A percentile compares a stretch with the other conserved stretches of the same genome.
phyloP scores from a whole-genome alignment of 1,284 basidiomycete genomes.

The Coriolopsis trogii region DNA sequence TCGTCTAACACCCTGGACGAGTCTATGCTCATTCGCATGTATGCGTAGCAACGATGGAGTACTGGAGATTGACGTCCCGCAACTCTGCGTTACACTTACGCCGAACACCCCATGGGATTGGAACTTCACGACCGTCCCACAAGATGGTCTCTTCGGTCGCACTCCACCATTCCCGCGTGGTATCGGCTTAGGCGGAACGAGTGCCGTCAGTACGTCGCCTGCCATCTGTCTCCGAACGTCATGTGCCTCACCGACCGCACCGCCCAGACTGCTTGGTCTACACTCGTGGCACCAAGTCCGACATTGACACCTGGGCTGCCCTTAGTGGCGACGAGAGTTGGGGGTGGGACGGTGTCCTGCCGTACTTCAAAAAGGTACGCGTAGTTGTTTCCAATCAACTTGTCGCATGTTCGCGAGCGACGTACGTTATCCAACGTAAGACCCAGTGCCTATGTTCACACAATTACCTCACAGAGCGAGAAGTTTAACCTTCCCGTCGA shows the following conservation, averaged over 20 bases:
- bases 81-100: constrained; percentile 1
- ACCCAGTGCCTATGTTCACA: no score
- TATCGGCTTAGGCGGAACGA: constrained; percentile 7
- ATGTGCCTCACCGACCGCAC: not conserved
- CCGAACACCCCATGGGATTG: constrained; percentile 11
- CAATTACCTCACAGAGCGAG: constrained; percentile 28
- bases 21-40: not conserved
- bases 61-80: not conserved
- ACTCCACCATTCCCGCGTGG: constrained; percentile 10
- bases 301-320: constrained; percentile 31
- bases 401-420: not conserved
- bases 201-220: constrained; percentile 11
- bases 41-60: not conserved
- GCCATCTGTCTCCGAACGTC: not conserved
- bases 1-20: not conserved
- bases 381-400: not conserved
- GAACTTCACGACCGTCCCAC: constrained; percentile 13
- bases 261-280: constrained; percentile 10
- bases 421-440: not conserved
- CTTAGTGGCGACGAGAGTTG: constrained; percentile 32
- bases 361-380: constrained; percentile 31
- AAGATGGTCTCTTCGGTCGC: constrained; percentile 1
- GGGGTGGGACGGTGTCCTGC: constrained; percentile 32
- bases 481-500: constrained; percentile 29
- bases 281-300: constrained; percentile 34